phyloP scores from a whole-genome alignment of 2,329 filamentous ascomycete genomes.

The Fusarium nisikadoi region DNA sequence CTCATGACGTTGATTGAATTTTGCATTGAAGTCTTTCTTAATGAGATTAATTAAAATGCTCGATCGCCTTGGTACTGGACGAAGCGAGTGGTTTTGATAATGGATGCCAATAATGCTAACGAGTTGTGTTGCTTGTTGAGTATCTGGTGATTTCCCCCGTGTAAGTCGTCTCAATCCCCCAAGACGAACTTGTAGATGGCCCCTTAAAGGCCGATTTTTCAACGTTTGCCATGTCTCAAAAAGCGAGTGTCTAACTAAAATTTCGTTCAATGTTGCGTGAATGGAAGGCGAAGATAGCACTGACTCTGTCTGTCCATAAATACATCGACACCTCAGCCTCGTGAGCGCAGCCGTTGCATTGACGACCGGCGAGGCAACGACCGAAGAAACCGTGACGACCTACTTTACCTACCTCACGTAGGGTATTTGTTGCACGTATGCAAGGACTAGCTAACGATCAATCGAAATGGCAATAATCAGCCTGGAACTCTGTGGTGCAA shows the following conservation, averaged over 20 bases:
- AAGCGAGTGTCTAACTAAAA: background rate
- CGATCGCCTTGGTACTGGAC: background rate
- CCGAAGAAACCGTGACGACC: background rate
- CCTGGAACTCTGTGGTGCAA: background rate
- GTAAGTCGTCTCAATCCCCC: background rate
- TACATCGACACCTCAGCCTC: background rate
- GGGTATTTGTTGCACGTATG: background rate
- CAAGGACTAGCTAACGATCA: background rate
- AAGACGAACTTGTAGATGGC: background rate
- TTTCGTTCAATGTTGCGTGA: background rate
- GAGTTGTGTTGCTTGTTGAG: background rate
- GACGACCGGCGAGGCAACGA: background rate
- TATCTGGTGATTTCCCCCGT: background rate
- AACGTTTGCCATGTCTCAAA: background rate
- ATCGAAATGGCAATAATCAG: background rate
- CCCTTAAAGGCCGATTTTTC: background rate
- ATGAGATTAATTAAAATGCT: background rate
- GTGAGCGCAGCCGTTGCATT: background rate
- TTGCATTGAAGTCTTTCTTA: background rate
- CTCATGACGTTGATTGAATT: background rate
- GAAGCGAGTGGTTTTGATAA: background rate
- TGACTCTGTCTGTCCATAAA: background rate
- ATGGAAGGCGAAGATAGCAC: background rate
- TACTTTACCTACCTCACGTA: background rate
- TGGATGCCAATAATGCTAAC: background rate